Evolutionary conservation across 1,284 basidiomycete species (phyloP).

Genomic region (Rhodotorula sp.): DNA sequence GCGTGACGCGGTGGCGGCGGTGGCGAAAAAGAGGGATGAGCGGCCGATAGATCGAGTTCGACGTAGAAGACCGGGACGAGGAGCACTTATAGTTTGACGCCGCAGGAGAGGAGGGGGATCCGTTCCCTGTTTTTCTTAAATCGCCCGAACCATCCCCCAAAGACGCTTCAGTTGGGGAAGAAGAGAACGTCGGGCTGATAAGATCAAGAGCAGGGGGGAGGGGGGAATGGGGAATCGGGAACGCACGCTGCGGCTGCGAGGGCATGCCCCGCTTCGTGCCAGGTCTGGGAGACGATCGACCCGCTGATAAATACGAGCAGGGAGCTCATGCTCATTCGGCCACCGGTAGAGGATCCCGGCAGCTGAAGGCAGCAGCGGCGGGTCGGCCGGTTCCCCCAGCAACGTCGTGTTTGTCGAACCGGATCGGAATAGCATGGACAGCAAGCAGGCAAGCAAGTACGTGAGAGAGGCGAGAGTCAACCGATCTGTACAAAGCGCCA

Average conservation of each 20-base stretch:
- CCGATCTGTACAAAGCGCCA: too few species aligned
- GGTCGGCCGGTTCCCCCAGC: too few species aligned
- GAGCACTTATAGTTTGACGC: conserved; percentile 26
- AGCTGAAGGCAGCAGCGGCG: background rate
- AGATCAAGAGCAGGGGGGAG: too few species aligned
- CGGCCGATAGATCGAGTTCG: conserved; percentile 6
- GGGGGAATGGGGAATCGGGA: background rate
- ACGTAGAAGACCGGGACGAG: conserved; percentile 38
- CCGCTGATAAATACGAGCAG: too few species aligned
- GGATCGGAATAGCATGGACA: too few species aligned
- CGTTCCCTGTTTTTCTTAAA: background rate
- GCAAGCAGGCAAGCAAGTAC: too few species aligned
- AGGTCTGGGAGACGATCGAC: conserved; percentile 18
- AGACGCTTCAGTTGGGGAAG: too few species aligned
- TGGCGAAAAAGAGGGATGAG: background rate
- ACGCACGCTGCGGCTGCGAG: conserved; percentile 33
- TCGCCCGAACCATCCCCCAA: too few species aligned
- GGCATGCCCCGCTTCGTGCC: conserved; percentile 39
- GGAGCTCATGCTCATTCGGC: background rate
- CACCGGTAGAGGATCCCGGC: background rate
- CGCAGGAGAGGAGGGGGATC: conserved; percentile 20
- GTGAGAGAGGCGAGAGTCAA: too few species aligned
- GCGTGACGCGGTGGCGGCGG: too few species aligned
- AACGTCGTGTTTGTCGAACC: too few species aligned
- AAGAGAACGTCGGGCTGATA: too few species aligned